phyloP scores from a whole-genome alignment of 192 early-diverging fungal genomes.

The Backusella psychrophila region DNA sequence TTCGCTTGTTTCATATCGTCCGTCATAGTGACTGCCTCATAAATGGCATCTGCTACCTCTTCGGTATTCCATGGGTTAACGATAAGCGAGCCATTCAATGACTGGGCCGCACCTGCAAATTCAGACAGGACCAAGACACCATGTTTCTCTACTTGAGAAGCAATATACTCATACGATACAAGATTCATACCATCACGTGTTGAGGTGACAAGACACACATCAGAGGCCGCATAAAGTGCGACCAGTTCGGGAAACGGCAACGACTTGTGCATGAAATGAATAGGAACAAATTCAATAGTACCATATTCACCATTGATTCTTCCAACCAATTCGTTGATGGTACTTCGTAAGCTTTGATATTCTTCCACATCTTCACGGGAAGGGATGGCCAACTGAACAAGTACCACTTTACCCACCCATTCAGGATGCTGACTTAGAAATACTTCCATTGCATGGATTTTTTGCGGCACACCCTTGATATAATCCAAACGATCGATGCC shows the following conservation, averaged over 20 bases:
- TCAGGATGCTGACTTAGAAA: slow-evolving; percentile 88
- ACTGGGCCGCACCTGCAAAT: slow-evolving; percentile 99
- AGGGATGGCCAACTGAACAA: slow-evolving; percentile 98
- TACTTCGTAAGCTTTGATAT: slow-evolving; percentile 90
- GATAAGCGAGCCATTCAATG: slow-evolving; percentile 94
- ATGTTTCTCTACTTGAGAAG: slow-evolving; percentile 86
- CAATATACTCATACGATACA: slow-evolving; percentile 98
- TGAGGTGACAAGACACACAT: slow-evolving; percentile 95
- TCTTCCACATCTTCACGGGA: slow-evolving; percentile 98
- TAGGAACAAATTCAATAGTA: slow-evolving; percentile 96
- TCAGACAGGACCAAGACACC: slow-evolving; percentile 96
- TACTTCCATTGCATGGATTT: slow-evolving; percentile 93
- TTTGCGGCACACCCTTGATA: slow-evolving; percentile 99
- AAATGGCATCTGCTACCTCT: slow-evolving; percentile 85
- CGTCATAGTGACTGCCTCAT: slow-evolving; percentile 93
- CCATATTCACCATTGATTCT: slow-evolving; percentile 97
- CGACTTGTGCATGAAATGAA: slow-evolving; percentile 98
- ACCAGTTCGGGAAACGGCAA: slow-evolving; percentile 94
- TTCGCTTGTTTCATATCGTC: slow-evolving; percentile 74
- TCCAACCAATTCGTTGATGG: slow-evolving; percentile 97
- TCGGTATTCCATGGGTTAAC: slow-evolving; percentile 99
- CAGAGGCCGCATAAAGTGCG: slow-evolving; percentile 91
- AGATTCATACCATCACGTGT: slow-evolving; percentile 99
- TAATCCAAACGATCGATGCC: slow-evolving; percentile 99
- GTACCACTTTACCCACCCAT: slow-evolving; percentile 89